Conservation (phyloP, 2,329 filamentous ascomycete species). For the Lasiodiplodia theobromae region DNA sequence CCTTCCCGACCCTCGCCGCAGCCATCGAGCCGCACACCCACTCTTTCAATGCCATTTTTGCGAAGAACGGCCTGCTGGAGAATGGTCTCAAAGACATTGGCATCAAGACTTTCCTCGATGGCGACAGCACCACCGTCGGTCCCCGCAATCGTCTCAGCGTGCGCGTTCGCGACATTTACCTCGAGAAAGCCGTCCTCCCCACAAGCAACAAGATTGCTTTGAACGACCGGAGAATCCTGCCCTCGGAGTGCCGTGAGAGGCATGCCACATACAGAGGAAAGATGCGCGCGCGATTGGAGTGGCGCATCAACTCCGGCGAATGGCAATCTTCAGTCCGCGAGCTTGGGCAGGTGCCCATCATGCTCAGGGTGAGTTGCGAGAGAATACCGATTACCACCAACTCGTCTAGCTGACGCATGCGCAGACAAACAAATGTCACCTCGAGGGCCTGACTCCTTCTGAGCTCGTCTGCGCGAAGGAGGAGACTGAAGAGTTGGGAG, state of each 20-base stretch:
- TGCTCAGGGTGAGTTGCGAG: constrained; percentile 75
- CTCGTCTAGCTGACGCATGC: constrained; percentile 35
- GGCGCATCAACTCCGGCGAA: constrained; percentile 84
- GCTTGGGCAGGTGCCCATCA: constrained; percentile 87
- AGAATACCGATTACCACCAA: background rate
- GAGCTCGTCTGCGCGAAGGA: constrained; percentile 87
- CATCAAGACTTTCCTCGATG: constrained; percentile 85
- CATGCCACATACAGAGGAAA: constrained; percentile 91
- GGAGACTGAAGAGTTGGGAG: constrained; percentile 93
- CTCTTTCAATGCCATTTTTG: constrained; percentile 92
- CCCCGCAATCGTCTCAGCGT: constrained; percentile 78
- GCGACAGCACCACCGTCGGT: constrained; percentile 68
- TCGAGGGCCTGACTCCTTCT: constrained; percentile 83
- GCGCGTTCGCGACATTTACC: constrained; percentile 78
- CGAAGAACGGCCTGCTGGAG: constrained; percentile 73
- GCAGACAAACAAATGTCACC: constrained; percentile 87
- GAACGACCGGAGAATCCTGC: constrained; percentile 83
- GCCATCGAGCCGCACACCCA: constrained; percentile 93
- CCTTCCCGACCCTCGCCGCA: constrained; percentile 84
- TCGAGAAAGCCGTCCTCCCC: constrained; percentile 83
- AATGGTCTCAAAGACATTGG: constrained; percentile 88
- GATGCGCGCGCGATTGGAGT: constrained; percentile 83
- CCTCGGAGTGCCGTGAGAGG: constrained; percentile 91
- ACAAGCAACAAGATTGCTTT: constrained; percentile 81
- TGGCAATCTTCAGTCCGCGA: constrained; percentile 83